Evolutionary conservation across 2,329 filamentous ascomycete species (phyloP), one percentile per base, ranked within the genome.

Genomic region (Paraconiothyrium sp.): DNA sequence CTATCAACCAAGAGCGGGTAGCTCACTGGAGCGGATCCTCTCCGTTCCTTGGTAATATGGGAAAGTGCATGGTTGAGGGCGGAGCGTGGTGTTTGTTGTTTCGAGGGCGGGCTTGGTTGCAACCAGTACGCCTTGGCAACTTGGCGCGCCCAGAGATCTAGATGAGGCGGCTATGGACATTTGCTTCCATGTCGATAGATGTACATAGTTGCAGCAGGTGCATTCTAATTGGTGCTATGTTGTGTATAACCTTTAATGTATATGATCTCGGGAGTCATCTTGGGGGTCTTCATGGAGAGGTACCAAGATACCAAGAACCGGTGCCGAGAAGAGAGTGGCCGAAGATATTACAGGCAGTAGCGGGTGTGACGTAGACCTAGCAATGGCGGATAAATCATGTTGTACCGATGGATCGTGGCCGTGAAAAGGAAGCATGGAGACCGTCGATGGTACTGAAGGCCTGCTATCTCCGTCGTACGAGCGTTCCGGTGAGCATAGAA

Each of bases 101-200:
- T 52, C 35, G 49, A 52, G 49, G 16, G 34, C 34, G 49, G 49
- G 49, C 49, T 52, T 52, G 49, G 49, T 52, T 39, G 49, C 49
- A 46, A 39, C 20, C 43, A 46, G 11, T 20, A 46, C 43, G 49
- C 10, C 49, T 52, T 39, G 49, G 49, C 49, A 14, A 39, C 49
- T 52, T 52, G 49, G 49, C 49, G 13, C n/a, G 34, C 34, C 34
- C 16, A 39, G 34, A 39, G 35, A 52, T 39, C 49, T 37, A 52
- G 20, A 52, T 52, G 49, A 39, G 30, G 13, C 49, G 20, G 34
- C 41, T 34, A 39, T 52, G 49, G 49, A n/a, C 13, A 24, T 52
- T 32, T 39, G 22, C 14, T 20, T 37, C 14, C 27, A 16, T 20
- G 8, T n/a, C 34, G 20, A 20, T 2, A 39, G 10, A 6, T 24